Conservation (phyloP, 2,329 filamentous ascomycete genomes). For the Xylaria sp. region DNA sequence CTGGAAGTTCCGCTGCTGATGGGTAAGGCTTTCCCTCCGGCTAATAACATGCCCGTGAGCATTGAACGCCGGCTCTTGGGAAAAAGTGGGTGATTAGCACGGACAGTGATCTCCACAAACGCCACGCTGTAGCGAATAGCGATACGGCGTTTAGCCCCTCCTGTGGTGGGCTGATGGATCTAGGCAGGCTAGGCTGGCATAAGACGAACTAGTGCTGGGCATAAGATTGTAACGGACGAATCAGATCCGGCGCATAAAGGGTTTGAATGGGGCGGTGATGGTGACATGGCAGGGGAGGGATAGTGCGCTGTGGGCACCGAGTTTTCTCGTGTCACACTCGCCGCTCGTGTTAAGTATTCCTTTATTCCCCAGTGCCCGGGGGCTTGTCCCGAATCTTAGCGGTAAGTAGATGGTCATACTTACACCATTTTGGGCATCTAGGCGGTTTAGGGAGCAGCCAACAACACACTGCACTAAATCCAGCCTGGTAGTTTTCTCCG, state of each 20-base stretch:
- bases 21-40: slow-evolving; percentile 13
- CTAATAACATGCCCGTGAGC: slow-evolving; percentile 23
- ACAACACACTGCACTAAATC: neutral
- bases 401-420: neutral
- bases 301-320: slow-evolving; percentile 12
- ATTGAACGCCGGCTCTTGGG: slow-evolving; percentile 16
- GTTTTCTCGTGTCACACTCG: slow-evolving; percentile 25
- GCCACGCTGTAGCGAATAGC: slow-evolving; percentile 1
- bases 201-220: slow-evolving; percentile 4
- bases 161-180: slow-evolving; percentile 12
- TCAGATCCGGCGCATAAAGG: slow-evolving; percentile 6
- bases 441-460: neutral
- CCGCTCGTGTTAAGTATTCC: neutral
- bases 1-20: slow-evolving; percentile 14
- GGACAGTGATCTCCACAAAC: neutral
- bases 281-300: neutral
- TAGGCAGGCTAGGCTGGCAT: slow-evolving; percentile 5
- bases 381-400: slow-evolving; percentile 1
- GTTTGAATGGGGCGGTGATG: neutral
- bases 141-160: slow-evolving; percentile 11
- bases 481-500: slow-evolving; percentile 9
- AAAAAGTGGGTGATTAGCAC: slow-evolving; percentile 22
- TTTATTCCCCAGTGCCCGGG: neutral
- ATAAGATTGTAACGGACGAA: slow-evolving; percentile 5
- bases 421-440: neutral